Base-by-base conservation (phyloP, 2,329 filamentous ascomycete species). In the Fusarium equiseti region DNA sequence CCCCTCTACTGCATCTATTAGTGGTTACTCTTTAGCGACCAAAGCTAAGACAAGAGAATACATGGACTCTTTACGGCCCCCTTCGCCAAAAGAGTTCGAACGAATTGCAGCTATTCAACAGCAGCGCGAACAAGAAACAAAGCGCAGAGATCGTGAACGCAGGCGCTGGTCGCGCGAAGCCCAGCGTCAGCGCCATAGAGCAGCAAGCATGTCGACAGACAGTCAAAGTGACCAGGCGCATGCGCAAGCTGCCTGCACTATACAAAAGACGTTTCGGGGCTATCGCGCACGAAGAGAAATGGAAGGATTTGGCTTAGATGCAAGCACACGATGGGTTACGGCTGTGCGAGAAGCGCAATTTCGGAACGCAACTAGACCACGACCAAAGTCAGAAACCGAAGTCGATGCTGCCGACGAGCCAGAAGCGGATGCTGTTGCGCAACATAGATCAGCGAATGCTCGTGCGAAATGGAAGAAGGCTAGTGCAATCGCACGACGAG, bases 401-500 rank as follows among this genome's bases (percentile, higher is more conserved):
- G 63, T 58, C 3, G 53, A 45, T 1, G 49, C 51, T 53, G 44
- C 38, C 13, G 44, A 68, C 45, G 46, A 60, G 54, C 32, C 59
- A 52, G 63, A 59, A 18, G 31, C 66, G 16, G 74, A 59, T 16
- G 31, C 22, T n/a, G 22, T 50, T 16, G 56, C 62, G 18, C 56
- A 45, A 24, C 66, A 70, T 16, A 74, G 68, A 44, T 68, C 75
- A 43, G 67, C 71, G 40, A 70, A 77, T 75, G 91, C 92, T 16
- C 86, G 88, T 43, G 83, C 87, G 59, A 91, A 93, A 62, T 97
- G 94, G 94, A 90, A 89, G 74, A 92, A 92, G 70, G 89, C 88
- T 1, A 89, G 90, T 20, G 84, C 87, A 20, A 90, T 96, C 44
- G 91, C 92, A 5, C 86, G 89, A 52, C 86, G 91, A 46, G 94